Evolutionary conservation across 2,329 filamentous ascomycete genomes (phyloP).

Genomic region (Exophiala phaeomuriformis): DNA sequence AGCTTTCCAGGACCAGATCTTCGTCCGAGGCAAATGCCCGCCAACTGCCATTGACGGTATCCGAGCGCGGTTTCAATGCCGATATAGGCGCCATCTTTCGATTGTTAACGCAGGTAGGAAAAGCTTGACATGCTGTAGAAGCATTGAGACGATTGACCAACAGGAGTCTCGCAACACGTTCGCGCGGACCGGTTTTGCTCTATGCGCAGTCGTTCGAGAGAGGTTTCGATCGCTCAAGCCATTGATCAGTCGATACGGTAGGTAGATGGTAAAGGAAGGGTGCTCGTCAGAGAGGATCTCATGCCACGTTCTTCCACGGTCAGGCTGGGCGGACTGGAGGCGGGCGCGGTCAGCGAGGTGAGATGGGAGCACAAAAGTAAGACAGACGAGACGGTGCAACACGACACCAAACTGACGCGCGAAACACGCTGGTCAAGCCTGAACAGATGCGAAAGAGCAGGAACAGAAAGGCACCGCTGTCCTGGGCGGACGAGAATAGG

Average conservation of each 20-base stretch:
- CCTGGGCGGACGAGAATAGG: background rate
- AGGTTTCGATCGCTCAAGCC: background rate
- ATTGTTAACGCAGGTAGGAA: slow-evolving; percentile 1
- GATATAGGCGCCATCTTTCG: slow-evolving; percentile 9
- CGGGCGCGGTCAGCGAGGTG: background rate
- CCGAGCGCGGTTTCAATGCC: slow-evolving; percentile 8
- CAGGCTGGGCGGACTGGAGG: background rate
- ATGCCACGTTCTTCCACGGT: background rate
- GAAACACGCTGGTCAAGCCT: background rate
- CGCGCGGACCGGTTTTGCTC: background rate
- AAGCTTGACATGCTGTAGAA: slow-evolving; percentile 2
- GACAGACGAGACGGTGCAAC: slow-evolving; percentile 1
- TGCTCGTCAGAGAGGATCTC: background rate
- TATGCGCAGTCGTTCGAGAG: background rate
- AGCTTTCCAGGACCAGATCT: slow-evolving; percentile 34
- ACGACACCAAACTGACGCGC: too few relatives aligned
- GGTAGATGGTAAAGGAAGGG: background rate
- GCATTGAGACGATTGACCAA: background rate
- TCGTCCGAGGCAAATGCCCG: slow-evolving; percentile 21
- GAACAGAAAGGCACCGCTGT: too few relatives aligned
- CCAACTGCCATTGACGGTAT: slow-evolving; percentile 20
- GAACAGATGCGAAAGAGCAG: background rate
- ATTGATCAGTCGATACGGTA: background rate
- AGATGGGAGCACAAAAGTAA: background rate
- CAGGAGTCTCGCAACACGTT: background rate